Evolutionary conservation across 306 rosid genomes (phyloP), one percentile per base, ranked within the genome.

Genomic region (Senna tora): DNA sequence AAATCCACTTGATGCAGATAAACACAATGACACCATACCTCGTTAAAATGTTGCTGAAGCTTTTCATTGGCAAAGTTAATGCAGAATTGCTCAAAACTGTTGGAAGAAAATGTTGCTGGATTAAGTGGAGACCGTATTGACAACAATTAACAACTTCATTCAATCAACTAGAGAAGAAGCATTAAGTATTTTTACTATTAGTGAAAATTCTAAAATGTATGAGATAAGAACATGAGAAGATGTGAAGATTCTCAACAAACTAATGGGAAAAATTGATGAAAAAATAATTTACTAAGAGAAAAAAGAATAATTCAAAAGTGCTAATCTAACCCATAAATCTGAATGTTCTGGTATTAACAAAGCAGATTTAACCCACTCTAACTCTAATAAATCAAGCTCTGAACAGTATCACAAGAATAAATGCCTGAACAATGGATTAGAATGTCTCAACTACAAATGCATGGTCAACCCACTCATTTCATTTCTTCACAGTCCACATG

Each of bases 11-110:
- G 11, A 34, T 53, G 61, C 66, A 74, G 59, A 56, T 57, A 16
- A 54, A 77, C n/a, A 22, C 32, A 32, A 33, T n/a, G 52, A 65
- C 21, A 54, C 14, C 52, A 54, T 67, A 94, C 99, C 99, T 91
- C 97, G n/a, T 94, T 94, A 73, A 94, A 94, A 84, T 94, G 99
- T 78, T 94, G 97, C 80, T 91, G 99, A 70, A 94, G 96, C 92
- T 94, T 94, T 89, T 94, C 99, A 58, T 94, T 94, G 38, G 99
- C 99, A 88, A 94, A 94, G 60, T 94, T 94, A 70, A 94, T 94
- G 86, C 97, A 94, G 81, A 94, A 94, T 82, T 94, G 99, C 93
- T 94, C 99, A 80, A 94, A 94, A 86, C 99, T 94, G 87, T 61
- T 45, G 72, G 61, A 81, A 49, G 65, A 20, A 70, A 46, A 73